Conservation (phyloP, 352 stramenopile genomes). For the Pythium plurisporium region DNA sequence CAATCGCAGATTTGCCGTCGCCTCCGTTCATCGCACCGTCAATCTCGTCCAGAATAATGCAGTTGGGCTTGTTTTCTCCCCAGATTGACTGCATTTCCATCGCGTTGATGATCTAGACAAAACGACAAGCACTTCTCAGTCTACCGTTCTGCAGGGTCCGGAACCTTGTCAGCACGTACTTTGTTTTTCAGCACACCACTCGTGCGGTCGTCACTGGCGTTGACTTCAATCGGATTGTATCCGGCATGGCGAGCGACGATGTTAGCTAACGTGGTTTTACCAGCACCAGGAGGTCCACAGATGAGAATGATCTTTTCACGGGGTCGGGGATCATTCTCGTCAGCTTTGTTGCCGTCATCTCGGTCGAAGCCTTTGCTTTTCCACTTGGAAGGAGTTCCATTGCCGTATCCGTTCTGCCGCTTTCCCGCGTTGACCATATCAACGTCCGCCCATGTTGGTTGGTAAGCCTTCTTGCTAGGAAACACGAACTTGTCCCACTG, state of each 20-base stretch:
- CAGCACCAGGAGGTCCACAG: constrained; percentile 89
- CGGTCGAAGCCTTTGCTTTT: constrained; percentile 2
- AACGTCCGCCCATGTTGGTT: constrained; percentile 13
- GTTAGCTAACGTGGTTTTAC: constrained; percentile 97
- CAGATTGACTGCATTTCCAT: constrained; percentile 92
- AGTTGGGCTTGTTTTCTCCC: constrained; percentile 91
- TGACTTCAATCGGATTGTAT: constrained; percentile 97
- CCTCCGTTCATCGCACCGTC: constrained; percentile 93
- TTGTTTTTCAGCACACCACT: constrained; percentile 89
- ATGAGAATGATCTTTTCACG: constrained; percentile 92
- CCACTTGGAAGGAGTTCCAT: constrained; percentile 10
- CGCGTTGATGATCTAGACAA: constrained; percentile 71
- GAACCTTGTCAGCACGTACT: constrained; percentile 27
- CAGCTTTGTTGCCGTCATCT: constrained; percentile 8
- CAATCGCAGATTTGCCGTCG: constrained; percentile 82
- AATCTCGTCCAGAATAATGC: constrained; percentile 98
- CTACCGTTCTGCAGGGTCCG: too few relatives aligned
- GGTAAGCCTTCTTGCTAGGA: constrained; percentile 43
- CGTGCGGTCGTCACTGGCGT: constrained; percentile 97
- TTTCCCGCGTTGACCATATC: constrained; percentile 12
- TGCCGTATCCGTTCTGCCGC: background rate
- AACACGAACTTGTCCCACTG: constrained; percentile 97
- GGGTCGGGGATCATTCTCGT: constrained; percentile 47
- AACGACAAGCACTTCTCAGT: background rate
- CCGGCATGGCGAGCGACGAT: constrained; percentile 94